Evolutionary conservation across 2,329 filamentous ascomycete genomes (phyloP), one percentile per base, ranked within the genome.

Genomic region (Colletotrichum sp.): DNA sequence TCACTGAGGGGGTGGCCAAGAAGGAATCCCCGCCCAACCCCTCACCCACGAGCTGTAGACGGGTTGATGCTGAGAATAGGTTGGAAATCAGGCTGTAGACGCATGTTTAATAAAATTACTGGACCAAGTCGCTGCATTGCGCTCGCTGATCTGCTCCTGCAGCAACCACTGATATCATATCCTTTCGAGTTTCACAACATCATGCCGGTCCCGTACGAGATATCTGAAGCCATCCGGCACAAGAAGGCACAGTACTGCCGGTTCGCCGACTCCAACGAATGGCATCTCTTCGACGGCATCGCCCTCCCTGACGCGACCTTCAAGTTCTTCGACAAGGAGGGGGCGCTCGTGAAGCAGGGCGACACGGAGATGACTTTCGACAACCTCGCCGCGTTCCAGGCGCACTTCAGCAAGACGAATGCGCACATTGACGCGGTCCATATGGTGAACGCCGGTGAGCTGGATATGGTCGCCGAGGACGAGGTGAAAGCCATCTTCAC

Each of bases 211-310:
- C 67, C 72, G 15, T 28, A 71, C 27, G 76, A 77, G 34, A 39
- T 28, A 30, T 74, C 77, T 11, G 70, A 76, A n/a, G 68, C 69
- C 34, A 78, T 76, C 64, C 76, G 73, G 11, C 76, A 76, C 70
- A 78, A 78, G 27, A 77, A 77, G 70, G 55, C 68, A 4, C 73
- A 34, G 8, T 78, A 78, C 61, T 78, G 76, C 73, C 76, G 64
- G 27, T 71, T 69, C 64, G 70, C 76, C n/a, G 77, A 78, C 69
- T 59, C 65, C 16, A 34, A 44, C 48, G 63, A 76, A 16, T 71
- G 57, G 65, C 57, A 76, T 16, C 69, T 68, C 66, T 77, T 77
- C 30, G 59, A 66, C 67, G 48, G 22, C 12, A 71, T 78, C 68
- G 48, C 68, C 13, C 76, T 78, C 6, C 76, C 77, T n/a, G 8